These are phyloP conservation scores for Arachnopeziza araneosa DNA, from an alignment of 2,329 filamentous ascomycete genomes.

Conservation along the genomic window DNA sequence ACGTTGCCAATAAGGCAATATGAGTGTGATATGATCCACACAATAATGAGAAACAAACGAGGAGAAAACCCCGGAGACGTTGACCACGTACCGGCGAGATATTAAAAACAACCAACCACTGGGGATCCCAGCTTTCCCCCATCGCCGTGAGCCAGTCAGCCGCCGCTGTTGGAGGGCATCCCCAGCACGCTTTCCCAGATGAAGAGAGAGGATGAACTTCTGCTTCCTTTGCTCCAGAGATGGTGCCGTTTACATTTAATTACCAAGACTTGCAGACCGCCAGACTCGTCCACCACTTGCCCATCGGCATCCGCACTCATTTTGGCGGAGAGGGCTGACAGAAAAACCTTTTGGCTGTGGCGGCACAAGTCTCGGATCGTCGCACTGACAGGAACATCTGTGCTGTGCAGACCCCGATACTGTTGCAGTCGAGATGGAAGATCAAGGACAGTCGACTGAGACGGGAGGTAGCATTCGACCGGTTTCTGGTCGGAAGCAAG, in stretches of 20 bases:
- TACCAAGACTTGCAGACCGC: background rate
- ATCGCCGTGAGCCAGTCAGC: background rate
- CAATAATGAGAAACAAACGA: background rate
- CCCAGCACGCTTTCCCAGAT: background rate
- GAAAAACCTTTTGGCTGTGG: background rate
- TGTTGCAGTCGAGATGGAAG: background rate
- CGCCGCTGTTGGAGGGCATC: background rate
- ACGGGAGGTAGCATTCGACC: background rate
- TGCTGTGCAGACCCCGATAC: background rate
- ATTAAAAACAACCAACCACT: background rate
- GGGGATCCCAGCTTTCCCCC: background rate
- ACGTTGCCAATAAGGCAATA: background rate
- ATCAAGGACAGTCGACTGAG: background rate
- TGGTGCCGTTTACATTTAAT: background rate
- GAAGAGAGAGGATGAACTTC: background rate
- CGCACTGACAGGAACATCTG: background rate
- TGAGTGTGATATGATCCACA: background rate
- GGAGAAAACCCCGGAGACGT: background rate
- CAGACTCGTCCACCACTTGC: background rate
- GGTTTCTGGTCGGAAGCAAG: too few species aligned
- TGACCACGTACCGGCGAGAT: background rate
- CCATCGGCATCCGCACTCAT: background rate
- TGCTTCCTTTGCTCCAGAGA: background rate
- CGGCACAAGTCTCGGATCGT: background rate
- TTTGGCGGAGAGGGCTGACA: background rate